A percentile compares a stretch with the other conserved stretches of the same genome.
phyloP scores from a whole-genome alignment of 176 grass and related monocot species.

The maize (Zea mays) region Zm-B73-REFERENCE-NAM-5.0 NC_050104.1:62607001-62607500 shows the following conservation, averaged over 20 bases:
- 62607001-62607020: background rate
- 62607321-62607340: constrained; percentile 19
- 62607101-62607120: background rate
- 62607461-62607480: background rate
- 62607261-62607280: constrained; percentile 75
- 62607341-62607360: constrained; percentile 22
- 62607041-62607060: background rate
- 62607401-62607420: background rate
- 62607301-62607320: constrained; percentile 25
- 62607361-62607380: constrained; percentile 10
- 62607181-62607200: background rate
- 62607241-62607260: constrained; percentile 93
- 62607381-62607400: background rate
- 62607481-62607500: background rate
- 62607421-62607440: constrained; percentile 3
- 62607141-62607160: background rate
- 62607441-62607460: constrained; percentile 17
- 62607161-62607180: constrained; percentile 11
- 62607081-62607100: background rate
- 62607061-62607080: background rate
- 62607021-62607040: background rate
- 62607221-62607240: constrained; percentile 92
- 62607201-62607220: constrained; percentile 77
- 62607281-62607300: constrained; percentile 69
- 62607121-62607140: background rate